Base-by-base conservation (phyloP, 2,329 filamentous ascomycete genomes). In the Claviceps africana region DNA sequence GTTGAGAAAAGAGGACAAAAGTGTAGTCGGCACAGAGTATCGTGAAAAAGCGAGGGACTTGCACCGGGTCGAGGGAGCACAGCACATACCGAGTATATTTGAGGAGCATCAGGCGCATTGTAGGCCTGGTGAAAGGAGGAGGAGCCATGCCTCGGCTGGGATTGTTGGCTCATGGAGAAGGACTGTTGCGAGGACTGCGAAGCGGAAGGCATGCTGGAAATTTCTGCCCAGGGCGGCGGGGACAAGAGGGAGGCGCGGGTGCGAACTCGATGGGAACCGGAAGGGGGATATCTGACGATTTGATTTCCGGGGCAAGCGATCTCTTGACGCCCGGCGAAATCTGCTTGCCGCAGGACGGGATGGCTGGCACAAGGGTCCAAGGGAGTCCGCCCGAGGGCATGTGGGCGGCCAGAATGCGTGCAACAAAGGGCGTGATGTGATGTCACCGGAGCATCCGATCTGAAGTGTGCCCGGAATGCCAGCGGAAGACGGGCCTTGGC, bases 71-170 rank as follows among this genome's bases (percentile, higher is more conserved):
- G 43, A 47, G 47, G 39, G n/a, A n/a, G n/a, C n/a, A n/a, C n/a
- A n/a, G 33, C 44, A 60, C 74, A 58, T 63, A 83, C 81, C 56
- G 79, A 81, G 61, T 83, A 84, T 57, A 84, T 83, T 56, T 77
- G 75, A 51, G 77, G 75, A 19, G 70, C 69, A 13, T 76, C 73
- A 15, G 64, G 60, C 46, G 58, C 60, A 58, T 62, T 60, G 58
- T 62, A 67, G 51, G 61, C 60, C 47, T 65, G 62, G 31, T 66
- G 61, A 53, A 70, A n/a, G n/a, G n/a, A 69, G n/a, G 68, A 69
- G 59, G 61, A 61, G 43, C 60, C 59, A 43, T 69, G 59, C 54
- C 66, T 69, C 22, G 62, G 59, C 55, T 76, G 75, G 30, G 74
- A 74, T 52, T 73, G 72, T 56, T 78, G 75, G 66, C 74, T 80